These are phyloP conservation scores for Turnera subulata DNA, from an alignment of 345 rosid species.

Conservation along the genomic window DNA sequence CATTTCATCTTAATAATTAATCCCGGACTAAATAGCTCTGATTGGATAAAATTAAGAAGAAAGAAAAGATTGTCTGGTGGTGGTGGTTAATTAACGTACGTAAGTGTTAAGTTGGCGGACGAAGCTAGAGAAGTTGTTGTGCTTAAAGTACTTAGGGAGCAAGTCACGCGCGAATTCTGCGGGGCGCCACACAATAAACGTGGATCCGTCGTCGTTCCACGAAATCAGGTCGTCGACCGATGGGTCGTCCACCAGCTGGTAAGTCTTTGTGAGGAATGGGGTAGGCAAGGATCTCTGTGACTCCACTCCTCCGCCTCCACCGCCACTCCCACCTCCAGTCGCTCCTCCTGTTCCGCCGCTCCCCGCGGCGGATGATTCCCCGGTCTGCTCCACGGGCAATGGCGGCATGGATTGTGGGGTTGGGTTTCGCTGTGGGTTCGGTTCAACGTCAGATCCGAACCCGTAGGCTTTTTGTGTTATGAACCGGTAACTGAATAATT, in stretches of 20 bases:
- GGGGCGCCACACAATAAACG: constrained; percentile 88
- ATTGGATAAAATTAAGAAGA: no score
- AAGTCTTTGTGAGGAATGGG: constrained; percentile 84
- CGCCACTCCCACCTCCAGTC: no score
- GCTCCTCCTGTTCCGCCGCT: background rate
- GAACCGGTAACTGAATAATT: background rate
- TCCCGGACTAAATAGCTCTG: no score
- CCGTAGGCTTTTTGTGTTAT: no score
- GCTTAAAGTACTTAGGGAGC: constrained; percentile 91
- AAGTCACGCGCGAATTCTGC: constrained; percentile 93
- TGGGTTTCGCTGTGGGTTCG: no score
- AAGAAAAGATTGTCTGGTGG: no score
- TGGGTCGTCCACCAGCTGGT: constrained; percentile 80
- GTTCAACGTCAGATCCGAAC: constrained; percentile 32
- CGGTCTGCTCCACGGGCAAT: constrained; percentile 61
- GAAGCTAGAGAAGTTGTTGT: constrained; percentile 90
- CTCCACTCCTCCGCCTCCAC: constrained; percentile 39
- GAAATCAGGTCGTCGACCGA: constrained; percentile 66
- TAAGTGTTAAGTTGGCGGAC: constrained; percentile 96
- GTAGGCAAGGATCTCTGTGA: constrained; percentile 84
- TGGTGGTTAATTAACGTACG: constrained; percentile 38
- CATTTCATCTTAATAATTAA: no score
- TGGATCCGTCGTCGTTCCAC: constrained; percentile 87
- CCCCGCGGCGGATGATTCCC: constrained; percentile 42
- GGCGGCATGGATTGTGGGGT: constrained; percentile 48